Evolutionary conservation across 2,329 filamentous ascomycete species (phyloP).

Genomic region (Epichloe hybrida): DNA sequence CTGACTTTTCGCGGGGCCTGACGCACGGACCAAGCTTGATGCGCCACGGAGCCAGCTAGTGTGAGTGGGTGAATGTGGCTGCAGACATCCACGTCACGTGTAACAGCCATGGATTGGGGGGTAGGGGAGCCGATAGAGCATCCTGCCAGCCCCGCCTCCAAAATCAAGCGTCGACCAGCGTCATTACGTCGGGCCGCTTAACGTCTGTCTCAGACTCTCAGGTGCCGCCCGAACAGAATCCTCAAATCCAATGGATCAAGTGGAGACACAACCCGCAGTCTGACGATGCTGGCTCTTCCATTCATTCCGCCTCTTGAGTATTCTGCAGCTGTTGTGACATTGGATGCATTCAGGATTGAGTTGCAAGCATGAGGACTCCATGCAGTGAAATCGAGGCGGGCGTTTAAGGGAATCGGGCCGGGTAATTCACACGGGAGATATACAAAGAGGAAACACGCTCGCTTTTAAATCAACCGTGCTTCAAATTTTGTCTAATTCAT

Average conservation of each 20-base stretch:
- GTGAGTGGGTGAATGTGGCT: background rate
- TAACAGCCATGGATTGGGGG: too few relatives aligned
- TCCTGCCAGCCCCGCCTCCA: too few relatives aligned
- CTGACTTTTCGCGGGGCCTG: constrained; percentile 11
- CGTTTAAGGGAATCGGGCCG: too few relatives aligned
- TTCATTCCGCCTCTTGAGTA: background rate
- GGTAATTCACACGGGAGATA: background rate
- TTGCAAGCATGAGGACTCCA: too few relatives aligned
- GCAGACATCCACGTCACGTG: too few relatives aligned
- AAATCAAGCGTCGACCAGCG: too few relatives aligned
- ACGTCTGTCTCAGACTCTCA: too few relatives aligned
- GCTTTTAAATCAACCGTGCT: too few relatives aligned
- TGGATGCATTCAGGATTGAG: background rate
- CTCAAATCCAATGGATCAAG: background rate
- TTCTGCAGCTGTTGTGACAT: background rate
- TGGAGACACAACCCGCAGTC: background rate
- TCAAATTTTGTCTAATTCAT: background rate
- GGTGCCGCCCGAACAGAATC: background rate
- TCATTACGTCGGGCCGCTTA: too few relatives aligned
- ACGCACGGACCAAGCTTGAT: constrained; percentile 10
- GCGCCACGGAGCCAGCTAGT: background rate
- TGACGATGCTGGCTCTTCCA: background rate
- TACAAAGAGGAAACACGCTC: too few relatives aligned
- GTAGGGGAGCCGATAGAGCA: too few relatives aligned
- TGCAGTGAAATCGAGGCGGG: too few relatives aligned